These are phyloP conservation scores for Haplosporangium sp. DNA, from an alignment of 371 early-diverging fungal species.

Conservation along the genomic window DNA sequence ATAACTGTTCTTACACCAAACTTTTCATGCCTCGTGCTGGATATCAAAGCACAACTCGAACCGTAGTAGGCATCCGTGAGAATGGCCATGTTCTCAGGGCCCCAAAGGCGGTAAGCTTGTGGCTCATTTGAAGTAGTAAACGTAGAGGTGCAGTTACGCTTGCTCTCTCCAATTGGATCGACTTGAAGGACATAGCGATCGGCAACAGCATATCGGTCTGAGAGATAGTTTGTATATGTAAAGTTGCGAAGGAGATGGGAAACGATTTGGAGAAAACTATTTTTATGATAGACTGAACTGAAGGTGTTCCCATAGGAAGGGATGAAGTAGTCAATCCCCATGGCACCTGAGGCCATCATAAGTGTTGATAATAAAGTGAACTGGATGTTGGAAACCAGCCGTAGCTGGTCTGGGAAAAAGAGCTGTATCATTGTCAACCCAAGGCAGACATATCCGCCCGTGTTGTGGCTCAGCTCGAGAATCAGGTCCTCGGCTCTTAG, in stretches of 20 bases:
- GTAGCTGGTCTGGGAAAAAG: conserved; percentile 30
- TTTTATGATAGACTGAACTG: not conserved
- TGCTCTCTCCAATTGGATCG: conserved; percentile 17
- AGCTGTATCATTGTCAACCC: conserved; percentile 18
- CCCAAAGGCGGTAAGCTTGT: conserved; percentile 24
- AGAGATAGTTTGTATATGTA: conserved; percentile 28
- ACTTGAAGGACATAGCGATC: conserved; percentile 10
- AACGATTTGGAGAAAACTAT: not conserved
- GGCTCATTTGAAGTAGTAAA: not conserved
- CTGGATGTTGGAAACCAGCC: conserved; percentile 27
- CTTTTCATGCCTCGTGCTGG: conserved; percentile 27
- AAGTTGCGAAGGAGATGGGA: conserved; percentile 18
- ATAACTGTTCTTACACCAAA: conserved; percentile 25
- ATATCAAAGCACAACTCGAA: conserved; percentile 37
- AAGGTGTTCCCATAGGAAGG: conserved; percentile 13
- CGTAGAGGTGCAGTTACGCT: conserved; percentile 5
- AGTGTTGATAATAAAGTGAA: conserved; percentile 15
- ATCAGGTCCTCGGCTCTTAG: conserved; percentile 32
- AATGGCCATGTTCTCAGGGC: conserved; percentile 31
- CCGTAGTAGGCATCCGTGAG: conserved; percentile 41
- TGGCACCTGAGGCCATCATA: conserved; percentile 14
- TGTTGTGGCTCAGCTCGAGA: conserved; percentile 31
- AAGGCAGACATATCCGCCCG: conserved; percentile 26
- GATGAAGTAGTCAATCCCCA: conserved; percentile 19
- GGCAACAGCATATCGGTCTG: conserved; percentile 20